A percentile compares a stretch with the other conserved stretches of the same genome.
phyloP scores from a whole-genome alignment of 2,329 filamentous ascomycete species.

The Monosporascus sp. region DNA sequence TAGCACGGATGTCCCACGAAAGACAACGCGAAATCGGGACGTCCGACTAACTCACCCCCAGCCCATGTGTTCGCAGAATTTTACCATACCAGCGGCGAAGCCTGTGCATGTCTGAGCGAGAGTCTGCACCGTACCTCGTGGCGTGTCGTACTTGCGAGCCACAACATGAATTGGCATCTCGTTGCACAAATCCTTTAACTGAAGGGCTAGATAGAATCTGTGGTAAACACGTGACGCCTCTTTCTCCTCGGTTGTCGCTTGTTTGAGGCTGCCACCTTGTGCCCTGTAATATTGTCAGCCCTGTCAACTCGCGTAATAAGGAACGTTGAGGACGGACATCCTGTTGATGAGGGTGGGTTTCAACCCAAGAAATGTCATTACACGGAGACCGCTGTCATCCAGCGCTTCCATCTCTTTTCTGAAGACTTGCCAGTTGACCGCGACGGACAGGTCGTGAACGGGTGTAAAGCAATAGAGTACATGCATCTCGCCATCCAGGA shows the following conservation, averaged over 20 bases:
- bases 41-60: slow-evolving; percentile 50
- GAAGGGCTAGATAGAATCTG: slow-evolving; percentile 69
- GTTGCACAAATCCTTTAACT: slow-evolving; percentile 74
- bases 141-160: slow-evolving; percentile 64
- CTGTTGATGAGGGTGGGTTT: slow-evolving; percentile 62
- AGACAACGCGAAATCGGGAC: not conserved
- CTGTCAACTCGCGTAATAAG: not conserved
- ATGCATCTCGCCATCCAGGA: slow-evolving; percentile 78
- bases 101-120: slow-evolving; percentile 71
- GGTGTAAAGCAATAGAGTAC: slow-evolving; percentile 74
- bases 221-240: slow-evolving; percentile 60
- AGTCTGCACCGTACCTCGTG: slow-evolving; percentile 66
- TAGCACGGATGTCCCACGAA: slow-evolving; percentile 3
- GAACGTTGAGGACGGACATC: slow-evolving; percentile 43
- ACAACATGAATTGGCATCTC: slow-evolving; percentile 67
- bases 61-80: slow-evolving; percentile 72
- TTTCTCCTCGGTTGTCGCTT: slow-evolving; percentile 55
- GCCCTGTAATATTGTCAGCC: slow-evolving; percentile 42
- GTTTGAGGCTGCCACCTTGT: slow-evolving; percentile 60
- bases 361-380: slow-evolving; percentile 62
- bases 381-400: slow-evolving; percentile 66
- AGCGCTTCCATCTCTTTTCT: slow-evolving; percentile 64
- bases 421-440: slow-evolving; percentile 68
- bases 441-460: slow-evolving; percentile 50
- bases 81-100: slow-evolving; percentile 74